Percentiles rank a stretch among this genome's conserved stretches.
Evolutionary conservation across 2,329 filamentous ascomycete genomes (phyloP).

Genomic region (Corinectria fuckeliana): DNA sequence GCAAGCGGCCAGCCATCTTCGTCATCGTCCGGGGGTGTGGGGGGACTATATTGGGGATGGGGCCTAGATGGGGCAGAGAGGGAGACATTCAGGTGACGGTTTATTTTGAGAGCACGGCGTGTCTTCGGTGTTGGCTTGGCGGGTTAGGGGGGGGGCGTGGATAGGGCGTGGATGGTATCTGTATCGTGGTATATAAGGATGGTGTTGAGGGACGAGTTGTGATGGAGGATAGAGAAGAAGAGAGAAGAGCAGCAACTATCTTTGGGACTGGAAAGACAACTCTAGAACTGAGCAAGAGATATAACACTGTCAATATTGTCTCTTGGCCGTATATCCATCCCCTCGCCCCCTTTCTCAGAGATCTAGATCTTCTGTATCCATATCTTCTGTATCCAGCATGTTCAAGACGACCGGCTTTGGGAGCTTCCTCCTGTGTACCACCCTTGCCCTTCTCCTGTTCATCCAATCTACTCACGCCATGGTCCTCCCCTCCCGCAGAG

Average conservation of each 20-base stretch:
- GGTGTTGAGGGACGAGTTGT: background rate
- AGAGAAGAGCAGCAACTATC: background rate
- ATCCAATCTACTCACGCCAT: background rate
- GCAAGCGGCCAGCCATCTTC: background rate
- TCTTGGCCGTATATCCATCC: background rate
- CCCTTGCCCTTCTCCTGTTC: conserved; percentile 1
- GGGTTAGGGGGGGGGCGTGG: conserved; percentile 2
- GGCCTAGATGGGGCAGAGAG: background rate
- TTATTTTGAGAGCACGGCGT: conserved; percentile 12
- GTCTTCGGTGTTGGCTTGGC: conserved; percentile 5
- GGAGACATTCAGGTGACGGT: conserved; percentile 12
- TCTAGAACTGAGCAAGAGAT: background rate
- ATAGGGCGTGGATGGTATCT: background rate
- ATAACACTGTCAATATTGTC: background rate
- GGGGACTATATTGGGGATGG: background rate
- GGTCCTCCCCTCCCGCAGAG: background rate
- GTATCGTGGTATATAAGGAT: conserved; percentile 6
- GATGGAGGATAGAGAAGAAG: background rate
- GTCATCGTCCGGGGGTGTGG: background rate
- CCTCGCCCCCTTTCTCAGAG: background rate
- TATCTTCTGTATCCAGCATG: background rate
- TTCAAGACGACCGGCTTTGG: background rate
- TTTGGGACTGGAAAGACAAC: background rate
- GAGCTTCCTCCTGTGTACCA: conserved; percentile 1
- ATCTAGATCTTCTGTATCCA: background rate